Percentiles rank a stretch among this genome's conserved stretches.
These are phyloP conservation scores for Ascochyta koolunga DNA, from an alignment of 2,329 filamentous ascomycete genomes.

Conservation along the genomic window DNA sequence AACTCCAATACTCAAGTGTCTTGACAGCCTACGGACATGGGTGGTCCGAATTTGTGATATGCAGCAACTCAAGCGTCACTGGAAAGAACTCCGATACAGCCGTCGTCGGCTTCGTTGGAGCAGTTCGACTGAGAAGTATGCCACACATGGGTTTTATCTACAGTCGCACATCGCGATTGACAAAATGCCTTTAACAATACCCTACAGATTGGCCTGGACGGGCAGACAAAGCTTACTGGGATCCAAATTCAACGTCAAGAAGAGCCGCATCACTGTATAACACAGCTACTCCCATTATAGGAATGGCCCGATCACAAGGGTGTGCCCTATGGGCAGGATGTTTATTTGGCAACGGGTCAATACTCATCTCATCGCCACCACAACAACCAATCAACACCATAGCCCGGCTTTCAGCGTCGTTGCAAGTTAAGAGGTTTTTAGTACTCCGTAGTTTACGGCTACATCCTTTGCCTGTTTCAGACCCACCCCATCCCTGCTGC, in stretches of 20 bases:
- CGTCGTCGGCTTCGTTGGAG: neutral
- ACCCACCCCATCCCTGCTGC: conserved; percentile 3
- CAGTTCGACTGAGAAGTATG: neutral
- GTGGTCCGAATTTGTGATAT: no score
- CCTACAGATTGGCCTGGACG: neutral
- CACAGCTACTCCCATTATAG: neutral
- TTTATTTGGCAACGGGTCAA: neutral
- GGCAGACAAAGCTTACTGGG: neutral
- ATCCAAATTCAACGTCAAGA: neutral
- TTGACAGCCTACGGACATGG: no score
- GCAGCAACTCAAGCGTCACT: no score
- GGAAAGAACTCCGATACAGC: no score
- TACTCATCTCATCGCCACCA: neutral
- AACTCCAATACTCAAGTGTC: no score
- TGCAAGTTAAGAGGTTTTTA: neutral
- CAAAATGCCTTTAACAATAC: neutral
- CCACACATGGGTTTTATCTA: neutral
- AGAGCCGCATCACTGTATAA: neutral
- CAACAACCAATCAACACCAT: neutral
- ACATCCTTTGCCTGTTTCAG: neutral
- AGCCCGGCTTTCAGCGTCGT: neutral
- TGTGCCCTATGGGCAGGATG: neutral
- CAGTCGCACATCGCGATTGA: neutral
- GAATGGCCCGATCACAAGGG: neutral
- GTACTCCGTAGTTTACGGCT: neutral